Conservation (phyloP, 345 rosid genomes). For the Garcia nutans region DNA sequence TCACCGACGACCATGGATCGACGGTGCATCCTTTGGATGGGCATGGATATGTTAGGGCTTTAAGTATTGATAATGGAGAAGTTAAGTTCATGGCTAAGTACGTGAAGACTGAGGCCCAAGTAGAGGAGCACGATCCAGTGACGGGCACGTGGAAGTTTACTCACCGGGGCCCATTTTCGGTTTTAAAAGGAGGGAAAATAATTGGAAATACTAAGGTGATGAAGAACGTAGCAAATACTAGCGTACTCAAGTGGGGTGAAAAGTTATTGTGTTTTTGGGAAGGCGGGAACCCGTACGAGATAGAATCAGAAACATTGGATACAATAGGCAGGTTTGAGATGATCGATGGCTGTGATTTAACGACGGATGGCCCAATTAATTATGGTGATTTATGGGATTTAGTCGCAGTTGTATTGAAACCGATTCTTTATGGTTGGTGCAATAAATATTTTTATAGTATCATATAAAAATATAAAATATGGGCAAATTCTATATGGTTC, state of each 20-base stretch:
- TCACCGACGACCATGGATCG: slow-evolving; percentile 84
- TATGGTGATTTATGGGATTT: slow-evolving; percentile 41
- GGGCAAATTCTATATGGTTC: too few species aligned
- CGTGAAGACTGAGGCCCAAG: slow-evolving; percentile 79
- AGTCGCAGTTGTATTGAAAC: slow-evolving; percentile 68
- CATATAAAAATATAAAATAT: too few species aligned
- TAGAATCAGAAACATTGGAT: slow-evolving; percentile 64
- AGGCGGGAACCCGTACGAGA: slow-evolving; percentile 89
- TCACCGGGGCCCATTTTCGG: slow-evolving; percentile 81
- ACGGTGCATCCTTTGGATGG: slow-evolving; percentile 92
- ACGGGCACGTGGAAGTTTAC: slow-evolving; percentile 85
- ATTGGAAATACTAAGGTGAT: slow-evolving; percentile 85
- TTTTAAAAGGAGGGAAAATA: slow-evolving; percentile 62
- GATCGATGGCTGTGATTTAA: slow-evolving; percentile 34
- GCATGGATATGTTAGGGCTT: slow-evolving; percentile 84
- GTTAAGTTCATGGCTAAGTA: slow-evolving; percentile 74
- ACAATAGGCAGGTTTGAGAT: slow-evolving; percentile 56
- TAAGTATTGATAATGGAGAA: slow-evolving; percentile 38
- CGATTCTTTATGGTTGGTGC: slow-evolving; percentile 59
- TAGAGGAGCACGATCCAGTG: slow-evolving; percentile 64
- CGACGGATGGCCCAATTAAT: slow-evolving; percentile 9
- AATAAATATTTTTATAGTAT: too few species aligned
- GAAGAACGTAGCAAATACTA: slow-evolving; percentile 93
- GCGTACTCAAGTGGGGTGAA: slow-evolving; percentile 77
- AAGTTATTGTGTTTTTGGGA: slow-evolving; percentile 85